These are phyloP conservation scores for Allium fistulosum DNA, from an alignment of 106 monocot genomes.

Conservation along the genomic window DNA sequence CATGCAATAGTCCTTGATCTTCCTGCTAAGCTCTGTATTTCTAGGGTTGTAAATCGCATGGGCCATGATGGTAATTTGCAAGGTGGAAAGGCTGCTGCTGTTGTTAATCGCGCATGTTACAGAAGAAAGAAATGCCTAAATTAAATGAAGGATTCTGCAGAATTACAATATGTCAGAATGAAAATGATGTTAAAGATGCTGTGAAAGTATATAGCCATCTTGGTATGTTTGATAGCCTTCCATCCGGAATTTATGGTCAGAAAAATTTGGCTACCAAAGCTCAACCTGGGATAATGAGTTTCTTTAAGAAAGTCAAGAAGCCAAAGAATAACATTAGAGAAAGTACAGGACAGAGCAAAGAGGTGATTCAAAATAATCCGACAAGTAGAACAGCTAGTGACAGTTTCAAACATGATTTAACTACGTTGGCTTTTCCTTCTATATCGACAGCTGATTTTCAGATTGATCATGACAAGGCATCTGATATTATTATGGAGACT, in stretches of 20 bases:
- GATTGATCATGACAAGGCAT: constrained; percentile 76
- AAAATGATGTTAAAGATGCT: constrained; percentile 55
- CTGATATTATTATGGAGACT: constrained; percentile 69
- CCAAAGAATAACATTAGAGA: constrained; percentile 8
- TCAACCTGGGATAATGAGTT: constrained; percentile 89
- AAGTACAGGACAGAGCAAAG: constrained; percentile 9
- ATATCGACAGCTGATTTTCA: constrained; percentile 98
- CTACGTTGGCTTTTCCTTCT: constrained; percentile 82
- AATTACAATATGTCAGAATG: constrained; percentile 72
- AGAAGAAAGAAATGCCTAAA: constrained; percentile 70
- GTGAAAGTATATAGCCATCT: constrained; percentile 48
- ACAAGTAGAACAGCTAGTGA: constrained; percentile 5
- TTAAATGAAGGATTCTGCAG: constrained; percentile 79
- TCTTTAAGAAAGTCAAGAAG: constrained; percentile 68
- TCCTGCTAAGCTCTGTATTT: constrained; percentile 79
- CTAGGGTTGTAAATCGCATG: constrained; percentile 68
- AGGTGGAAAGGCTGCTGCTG: constrained; percentile 87
- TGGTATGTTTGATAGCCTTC: constrained; percentile 50
- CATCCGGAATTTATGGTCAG: constrained; percentile 74
- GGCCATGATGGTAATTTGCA: constrained; percentile 94
- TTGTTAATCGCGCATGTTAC: constrained; percentile 89
- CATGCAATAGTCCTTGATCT: constrained; percentile 91
- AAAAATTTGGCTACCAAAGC: constrained; percentile 64
- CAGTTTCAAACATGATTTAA: constrained; percentile 12
- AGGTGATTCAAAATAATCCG: constrained; percentile 2